Conservation (phyloP, 768 basidiomycete genomes). For the Panaeolus papilionaceus region DNA sequence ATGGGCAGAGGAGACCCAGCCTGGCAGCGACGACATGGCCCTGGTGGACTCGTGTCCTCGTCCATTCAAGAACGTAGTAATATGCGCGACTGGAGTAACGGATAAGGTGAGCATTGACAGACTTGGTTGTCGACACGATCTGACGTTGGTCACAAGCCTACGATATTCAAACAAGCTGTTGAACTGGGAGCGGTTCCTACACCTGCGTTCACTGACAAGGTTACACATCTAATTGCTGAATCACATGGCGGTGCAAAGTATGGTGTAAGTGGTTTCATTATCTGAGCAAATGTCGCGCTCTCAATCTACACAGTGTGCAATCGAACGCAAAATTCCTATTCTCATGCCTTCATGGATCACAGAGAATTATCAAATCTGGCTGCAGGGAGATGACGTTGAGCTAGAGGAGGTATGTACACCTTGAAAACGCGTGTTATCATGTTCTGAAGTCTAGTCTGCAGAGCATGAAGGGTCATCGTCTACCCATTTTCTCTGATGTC, state of each 20-base stretch:
- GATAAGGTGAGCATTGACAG: conserved; percentile 67
- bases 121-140: background rate
- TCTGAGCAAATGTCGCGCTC: conserved; percentile 9
- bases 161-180: conserved; percentile 74
- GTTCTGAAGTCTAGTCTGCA: conserved; percentile 32
- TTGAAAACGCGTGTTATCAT: background rate
- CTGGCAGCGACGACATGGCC: conserved; percentile 50
- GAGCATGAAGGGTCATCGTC: conserved; percentile 64
- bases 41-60: conserved; percentile 61
- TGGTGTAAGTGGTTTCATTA: conserved; percentile 47
- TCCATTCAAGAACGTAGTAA: conserved; percentile 66
- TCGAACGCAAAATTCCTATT: conserved; percentile 83
- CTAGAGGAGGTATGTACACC: conserved; percentile 55
- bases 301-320: conserved; percentile 65
- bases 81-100: conserved; percentile 79
- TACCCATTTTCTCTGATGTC: conserved; percentile 77
- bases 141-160: conserved; percentile 48
- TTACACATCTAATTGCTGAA: conserved; percentile 89
- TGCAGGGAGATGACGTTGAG: conserved; percentile 81
- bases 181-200: conserved; percentile 80
- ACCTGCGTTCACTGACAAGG: conserved; percentile 79
- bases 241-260: conserved; percentile 89
- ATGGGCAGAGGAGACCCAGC: conserved; percentile 56
- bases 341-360: conserved; percentile 79
- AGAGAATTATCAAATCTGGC: conserved; percentile 75